A percentile compares a stretch with the other conserved stretches of the same genome.
Conservation (phyloP, 2,329 filamentous ascomycete species). For the Cladobotryum mycophilum region DNA sequence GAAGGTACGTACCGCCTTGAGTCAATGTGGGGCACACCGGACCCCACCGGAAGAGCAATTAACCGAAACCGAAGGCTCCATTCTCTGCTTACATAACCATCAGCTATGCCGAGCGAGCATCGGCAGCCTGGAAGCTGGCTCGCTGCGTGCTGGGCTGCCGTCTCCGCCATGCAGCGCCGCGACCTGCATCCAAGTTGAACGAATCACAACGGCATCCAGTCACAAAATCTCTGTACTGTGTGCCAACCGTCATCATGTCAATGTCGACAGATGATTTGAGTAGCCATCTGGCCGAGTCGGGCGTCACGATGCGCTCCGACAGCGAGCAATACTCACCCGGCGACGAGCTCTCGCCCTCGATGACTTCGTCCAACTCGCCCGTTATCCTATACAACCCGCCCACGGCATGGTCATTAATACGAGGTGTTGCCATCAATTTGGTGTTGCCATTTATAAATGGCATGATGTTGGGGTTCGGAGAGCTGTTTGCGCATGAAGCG, state of each 20-base stretch:
- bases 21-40: too few species aligned
- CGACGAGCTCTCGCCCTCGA: slow-evolving; percentile 55
- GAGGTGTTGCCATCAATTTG: slow-evolving; percentile 93
- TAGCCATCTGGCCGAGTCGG: slow-evolving; percentile 61
- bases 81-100: neutral
- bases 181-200: neutral
- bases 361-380: slow-evolving; percentile 57
- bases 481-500: slow-evolving; percentile 92
- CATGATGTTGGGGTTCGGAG: slow-evolving; percentile 95
- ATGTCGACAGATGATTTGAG: slow-evolving; percentile 49
- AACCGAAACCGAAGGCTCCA: slow-evolving; percentile 17
- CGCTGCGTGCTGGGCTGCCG: neutral
- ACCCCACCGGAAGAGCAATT: slow-evolving; percentile 26
- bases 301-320: slow-evolving; percentile 73
- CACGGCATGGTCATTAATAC: slow-evolving; percentile 75
- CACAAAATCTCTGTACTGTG: neutral
- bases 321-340: slow-evolving; percentile 72
- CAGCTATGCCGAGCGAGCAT: neutral
- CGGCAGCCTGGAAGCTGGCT: too few species aligned
- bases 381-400: slow-evolving; percentile 85
- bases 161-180: neutral
- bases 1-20: neutral
- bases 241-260: slow-evolving; percentile 38
- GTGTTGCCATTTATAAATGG: slow-evolving; percentile 93
- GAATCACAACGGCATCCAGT: neutral